Evolutionary conservation across 352 stramenopile genomes (phyloP).

Genomic region (Phytophthora foliorum): DNA sequence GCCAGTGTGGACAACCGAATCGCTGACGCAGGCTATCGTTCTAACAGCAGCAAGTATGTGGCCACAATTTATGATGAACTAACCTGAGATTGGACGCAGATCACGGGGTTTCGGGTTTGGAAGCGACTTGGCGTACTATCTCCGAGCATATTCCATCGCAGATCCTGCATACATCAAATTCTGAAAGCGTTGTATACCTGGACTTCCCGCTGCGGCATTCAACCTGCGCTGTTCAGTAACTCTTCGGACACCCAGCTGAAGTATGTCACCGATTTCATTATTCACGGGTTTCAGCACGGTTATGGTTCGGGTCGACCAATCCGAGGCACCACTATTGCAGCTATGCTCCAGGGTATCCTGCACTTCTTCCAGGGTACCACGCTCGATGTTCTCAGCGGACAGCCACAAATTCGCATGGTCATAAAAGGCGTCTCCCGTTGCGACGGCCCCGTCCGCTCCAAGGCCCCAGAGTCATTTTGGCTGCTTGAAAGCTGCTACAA

Average conservation of each 20-base stretch:
- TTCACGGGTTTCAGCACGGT: neutral
- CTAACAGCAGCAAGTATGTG: neutral
- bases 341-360: neutral
- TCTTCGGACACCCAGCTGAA: neutral
- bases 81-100: slow-evolving; percentile 9
- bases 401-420: slow-evolving; percentile 21
- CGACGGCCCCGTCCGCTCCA: slow-evolving; percentile 1
- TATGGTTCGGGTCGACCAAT: slow-evolving; percentile 1
- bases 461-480: slow-evolving; percentile 3
- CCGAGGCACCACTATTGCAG: neutral
- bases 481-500: slow-evolving; percentile 6
- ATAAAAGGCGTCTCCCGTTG: slow-evolving; percentile 12
- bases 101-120: slow-evolving; percentile 1
- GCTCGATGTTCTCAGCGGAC: neutral
- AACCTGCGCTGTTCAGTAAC: neutral
- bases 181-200: slow-evolving; percentile 1
- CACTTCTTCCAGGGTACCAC: slow-evolving; percentile 8
- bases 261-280: slow-evolving; percentile 4
- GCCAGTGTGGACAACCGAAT: neutral
- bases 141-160: slow-evolving; percentile 16
- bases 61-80: slow-evolving; percentile 7
- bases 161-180: slow-evolving; percentile 3
- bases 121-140: slow-evolving; percentile 20
- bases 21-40: slow-evolving; percentile 2
- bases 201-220: neutral